These are phyloP conservation scores for Pleurotus sapidus DNA, from an alignment of 768 basidiomycete species.

Conservation along the genomic window DNA sequence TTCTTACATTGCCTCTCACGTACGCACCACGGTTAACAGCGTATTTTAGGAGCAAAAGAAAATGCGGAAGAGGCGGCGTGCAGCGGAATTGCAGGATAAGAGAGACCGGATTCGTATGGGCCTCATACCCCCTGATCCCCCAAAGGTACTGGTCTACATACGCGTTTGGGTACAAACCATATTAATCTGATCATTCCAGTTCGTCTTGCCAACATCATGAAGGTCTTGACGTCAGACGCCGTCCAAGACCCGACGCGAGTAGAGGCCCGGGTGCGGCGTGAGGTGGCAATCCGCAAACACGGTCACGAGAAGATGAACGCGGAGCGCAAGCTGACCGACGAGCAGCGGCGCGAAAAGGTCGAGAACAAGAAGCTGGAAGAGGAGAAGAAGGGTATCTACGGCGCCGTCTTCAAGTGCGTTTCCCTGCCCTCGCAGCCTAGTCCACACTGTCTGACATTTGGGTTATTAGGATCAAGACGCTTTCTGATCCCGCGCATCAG, in stretches of 20 bases:
- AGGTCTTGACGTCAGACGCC: slow-evolving; percentile 93
- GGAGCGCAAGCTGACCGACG: slow-evolving; percentile 88
- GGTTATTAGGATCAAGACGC: slow-evolving; percentile 68
- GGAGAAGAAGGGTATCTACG: slow-evolving; percentile 80
- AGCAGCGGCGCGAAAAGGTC: slow-evolving; percentile 82
- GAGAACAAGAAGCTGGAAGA: slow-evolving; percentile 85
- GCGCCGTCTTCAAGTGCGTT: slow-evolving; percentile 88
- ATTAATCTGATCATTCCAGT: slow-evolving; percentile 42
- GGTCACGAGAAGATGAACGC: slow-evolving; percentile 92
- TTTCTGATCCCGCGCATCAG: slow-evolving; percentile 89
- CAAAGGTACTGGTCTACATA: slow-evolving; percentile 57
- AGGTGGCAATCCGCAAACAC: slow-evolving; percentile 88
- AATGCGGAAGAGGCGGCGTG: slow-evolving; percentile 85
- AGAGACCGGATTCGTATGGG: slow-evolving; percentile 96
- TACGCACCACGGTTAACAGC: not conserved
- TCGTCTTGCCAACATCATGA: slow-evolving; percentile 94
- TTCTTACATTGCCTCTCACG: slow-evolving; percentile 12
- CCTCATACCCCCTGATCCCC: slow-evolving; percentile 92
- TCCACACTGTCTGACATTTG: not conserved
- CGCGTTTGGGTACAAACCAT: not conserved
- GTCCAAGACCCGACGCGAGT: slow-evolving; percentile 97
- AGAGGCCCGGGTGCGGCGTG: slow-evolving; percentile 90
- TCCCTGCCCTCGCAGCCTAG: not conserved
- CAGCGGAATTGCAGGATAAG: slow-evolving; percentile 90
- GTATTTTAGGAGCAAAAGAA: slow-evolving; percentile 85